Evolutionary conservation across 306 rosid genomes (phyloP).

Genomic region (Trichosanthes cucumerina): DNA sequence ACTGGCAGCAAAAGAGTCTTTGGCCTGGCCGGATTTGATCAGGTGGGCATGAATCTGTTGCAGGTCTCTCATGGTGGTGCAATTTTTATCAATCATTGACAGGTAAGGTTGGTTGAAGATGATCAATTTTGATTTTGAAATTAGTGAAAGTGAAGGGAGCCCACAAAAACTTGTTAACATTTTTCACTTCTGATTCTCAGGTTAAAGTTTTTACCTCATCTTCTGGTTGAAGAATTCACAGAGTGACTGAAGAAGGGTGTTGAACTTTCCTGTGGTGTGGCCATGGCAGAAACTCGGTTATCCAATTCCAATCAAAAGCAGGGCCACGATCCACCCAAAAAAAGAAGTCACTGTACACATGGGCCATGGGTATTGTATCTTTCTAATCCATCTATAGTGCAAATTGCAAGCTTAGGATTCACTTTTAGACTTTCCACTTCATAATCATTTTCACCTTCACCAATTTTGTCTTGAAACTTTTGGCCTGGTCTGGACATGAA

Average conservation of each 20-base stretch:
- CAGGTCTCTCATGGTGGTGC: conserved; percentile 75
- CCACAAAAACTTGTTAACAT: conserved; percentile 31
- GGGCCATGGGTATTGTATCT: not conserved
- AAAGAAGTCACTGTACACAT: not conserved
- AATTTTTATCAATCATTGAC: conserved; percentile 48
- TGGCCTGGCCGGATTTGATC: conserved; percentile 60
- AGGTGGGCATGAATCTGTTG: conserved; percentile 42
- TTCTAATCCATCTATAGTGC: conserved; percentile 1
- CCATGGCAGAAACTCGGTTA: conserved; percentile 2
- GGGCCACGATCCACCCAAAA: conserved; percentile 5
- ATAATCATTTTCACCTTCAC: not conserved
- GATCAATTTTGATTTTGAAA: conserved; percentile 57
- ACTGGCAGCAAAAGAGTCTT: conserved; percentile 41
- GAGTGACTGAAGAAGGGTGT: not conserved
- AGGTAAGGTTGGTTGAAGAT: conserved; percentile 54
- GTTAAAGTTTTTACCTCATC: not conserved
- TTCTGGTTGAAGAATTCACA: not conserved
- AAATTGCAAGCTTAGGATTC: not conserved
- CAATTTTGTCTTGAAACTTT: not conserved
- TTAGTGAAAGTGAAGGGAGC: conserved; percentile 28
- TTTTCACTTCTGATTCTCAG: not conserved
- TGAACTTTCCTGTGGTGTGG: not conserved
- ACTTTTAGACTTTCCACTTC: not conserved
- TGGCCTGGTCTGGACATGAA: not conserved
- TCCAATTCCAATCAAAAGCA: not conserved